Evolutionary conservation across 768 basidiomycete species (phyloP), one percentile per base, ranked within the genome.

Genomic region (Sistotremastrum suecicum): DNA sequence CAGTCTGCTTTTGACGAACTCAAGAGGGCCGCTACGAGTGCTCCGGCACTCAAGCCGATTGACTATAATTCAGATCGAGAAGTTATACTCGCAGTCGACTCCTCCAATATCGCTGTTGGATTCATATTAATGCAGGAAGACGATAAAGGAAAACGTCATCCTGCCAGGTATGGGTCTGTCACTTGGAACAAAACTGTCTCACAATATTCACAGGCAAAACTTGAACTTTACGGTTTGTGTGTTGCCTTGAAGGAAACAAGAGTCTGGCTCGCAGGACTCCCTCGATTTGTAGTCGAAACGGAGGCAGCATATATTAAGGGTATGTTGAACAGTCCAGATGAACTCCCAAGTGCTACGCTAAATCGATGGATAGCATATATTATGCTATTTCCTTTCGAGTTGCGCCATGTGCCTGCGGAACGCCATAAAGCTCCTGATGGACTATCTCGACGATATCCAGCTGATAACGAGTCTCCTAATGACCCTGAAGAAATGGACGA

Each of bases 341-440:
- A 63, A 0, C 57, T 58, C 11, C 66, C 64, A 0, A 65, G 62
- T 46, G 61, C 65, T 0, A 48, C 66, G 0, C 63, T 70, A 4
- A 71, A 70, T 44, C 46, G 58, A 11, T 71, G 68, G 69, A 66
- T 70, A 29, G 52, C 56, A 41, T 60, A 55, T 5, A 68, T 69
- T 6, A 44, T 66, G 3, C 37, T 63, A n/a, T 70, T 65, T 38
- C 45, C 62, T 41, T 70, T 71, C 42, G 52, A 48, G 20, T 45
- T 71, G 0, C 38, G 53, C 1, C 68, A 71, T 46, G 58, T 70
- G 0, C 65, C 66, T 1, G 68, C 54, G 4, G 49, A 51, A 1
- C 53, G 48, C 3, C 61, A 63, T 41, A 47, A 46, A 42, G 67
- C 58, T 7, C 62, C 68, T 2, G 69, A 70, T 58, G 67, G 55